These are phyloP conservation scores for Dictyostelium discoideum DNA, from an alignment of 78 protist genomes.

Conservation along the genomic window dicty_2.7 NC_007089.4:3352501-3353000, in stretches of 20 bases:
- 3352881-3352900: not conserved
- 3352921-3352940: not conserved
- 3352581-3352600: slow-evolving; percentile 54
- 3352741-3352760: not conserved
- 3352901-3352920: not conserved
- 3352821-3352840: not conserved
- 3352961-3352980: no score
- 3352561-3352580: slow-evolving; percentile 67
- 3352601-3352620: slow-evolving; percentile 42
- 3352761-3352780: not conserved
- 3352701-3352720: not conserved
- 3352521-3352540: slow-evolving; percentile 79
- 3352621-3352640: slow-evolving; percentile 18
- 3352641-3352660: not conserved
- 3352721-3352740: not conserved
- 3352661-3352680: not conserved
- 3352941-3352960: not conserved
- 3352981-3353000: no score
- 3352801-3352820: not conserved
- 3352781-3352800: not conserved
- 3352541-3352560: slow-evolving; percentile 63
- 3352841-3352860: not conserved
- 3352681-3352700: not conserved
- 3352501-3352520: slow-evolving; percentile 85
- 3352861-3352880: not conserved